A percentile compares a stretch with the other conserved stretches of the same genome.
These are phyloP conservation scores for Cryomyces minteri DNA, from an alignment of 495 filamentous ascomycete genomes.

Conservation along the genomic window DNA sequence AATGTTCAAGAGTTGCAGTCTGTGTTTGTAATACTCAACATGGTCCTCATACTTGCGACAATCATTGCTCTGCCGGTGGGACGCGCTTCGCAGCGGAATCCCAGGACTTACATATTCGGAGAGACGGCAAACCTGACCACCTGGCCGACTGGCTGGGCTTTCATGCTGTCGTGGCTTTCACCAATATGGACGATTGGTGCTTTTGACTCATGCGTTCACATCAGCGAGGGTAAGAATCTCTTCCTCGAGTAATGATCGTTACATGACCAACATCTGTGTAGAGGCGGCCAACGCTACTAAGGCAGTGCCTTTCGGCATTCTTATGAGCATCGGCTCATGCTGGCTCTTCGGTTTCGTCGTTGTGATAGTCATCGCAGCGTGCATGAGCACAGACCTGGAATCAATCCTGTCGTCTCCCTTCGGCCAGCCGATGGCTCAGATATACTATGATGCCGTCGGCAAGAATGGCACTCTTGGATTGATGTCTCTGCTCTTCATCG, in stretches of 20 bases:
- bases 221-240: not conserved
- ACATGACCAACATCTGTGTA: slow-evolving; percentile 41
- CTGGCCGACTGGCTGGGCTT: slow-evolving; percentile 30
- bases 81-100: slow-evolving; percentile 20
- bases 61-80: slow-evolving; percentile 49
- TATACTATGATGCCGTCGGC: slow-evolving; percentile 35
- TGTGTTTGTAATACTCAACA: slow-evolving; percentile 40
- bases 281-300: slow-evolving; percentile 43
- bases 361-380: slow-evolving; percentile 31
- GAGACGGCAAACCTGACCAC: slow-evolving; percentile 34
- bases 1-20: slow-evolving; percentile 31
- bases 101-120: slow-evolving; percentile 28
- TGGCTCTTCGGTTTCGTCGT: slow-evolving; percentile 34
- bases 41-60: slow-evolving; percentile 42
- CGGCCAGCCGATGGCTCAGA: slow-evolving; percentile 37
- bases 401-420: slow-evolving; percentile 22
- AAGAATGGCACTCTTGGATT: slow-evolving; percentile 35
- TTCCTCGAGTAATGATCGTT: slow-evolving; percentile 18
- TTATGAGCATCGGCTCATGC: slow-evolving; percentile 32
- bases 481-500: slow-evolving; percentile 34
- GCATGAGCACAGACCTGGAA: slow-evolving; percentile 26
- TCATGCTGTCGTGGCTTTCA: slow-evolving; percentile 44
- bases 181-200: slow-evolving; percentile 51
- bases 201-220: slow-evolving; percentile 20
- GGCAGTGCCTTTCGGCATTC: slow-evolving; percentile 43